Evolutionary conservation across 805 yeast genomes (phyloP).

Genomic region (Alloascoidea africana): DNA sequence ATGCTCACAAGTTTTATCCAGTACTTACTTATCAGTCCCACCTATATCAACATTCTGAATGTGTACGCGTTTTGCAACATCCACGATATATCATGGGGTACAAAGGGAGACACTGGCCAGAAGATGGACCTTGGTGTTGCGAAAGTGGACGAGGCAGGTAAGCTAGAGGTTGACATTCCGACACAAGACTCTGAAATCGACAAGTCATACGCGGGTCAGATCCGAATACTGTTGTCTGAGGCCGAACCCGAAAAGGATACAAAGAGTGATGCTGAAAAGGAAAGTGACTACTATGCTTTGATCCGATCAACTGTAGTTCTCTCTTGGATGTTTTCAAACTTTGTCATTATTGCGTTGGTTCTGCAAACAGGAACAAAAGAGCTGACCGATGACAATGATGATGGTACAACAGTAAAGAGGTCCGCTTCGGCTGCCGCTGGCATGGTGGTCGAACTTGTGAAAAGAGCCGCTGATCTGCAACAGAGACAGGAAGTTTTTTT

Average conservation of each 20-base stretch:
- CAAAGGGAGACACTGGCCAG: slow-evolving; percentile 61
- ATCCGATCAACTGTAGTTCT: slow-evolving; percentile 82
- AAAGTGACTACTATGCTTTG: slow-evolving; percentile 77
- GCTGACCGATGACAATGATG: slow-evolving; percentile 10
- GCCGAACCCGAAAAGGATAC: slow-evolving; percentile 19
- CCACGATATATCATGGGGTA: slow-evolving; percentile 97
- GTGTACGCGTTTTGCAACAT: slow-evolving; percentile 94
- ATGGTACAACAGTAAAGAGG: slow-evolving; percentile 10
- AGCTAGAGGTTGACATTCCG: slow-evolving; percentile 53
- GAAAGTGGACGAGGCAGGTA: slow-evolving; percentile 49
- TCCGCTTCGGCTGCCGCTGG: no score
- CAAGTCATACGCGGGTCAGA: slow-evolving; percentile 48
- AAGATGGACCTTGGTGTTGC: slow-evolving; percentile 75
- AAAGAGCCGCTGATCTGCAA: no score
- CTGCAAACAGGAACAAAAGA: slow-evolving; percentile 66
- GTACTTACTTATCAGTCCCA: slow-evolving; percentile 71
- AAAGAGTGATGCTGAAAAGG: slow-evolving; percentile 27
- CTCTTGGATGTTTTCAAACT: slow-evolving; percentile 79
- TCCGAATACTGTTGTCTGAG: slow-evolving; percentile 33
- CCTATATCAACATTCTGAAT: slow-evolving; percentile 80
- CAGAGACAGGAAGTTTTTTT: no score
- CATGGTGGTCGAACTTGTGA: slow-evolving; percentile 4
- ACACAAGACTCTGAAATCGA: slow-evolving; percentile 68
- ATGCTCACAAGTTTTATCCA: slow-evolving; percentile 81
- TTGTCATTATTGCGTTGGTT: slow-evolving; percentile 68